These are phyloP conservation scores for Herpetospermum pedunculosum DNA, from an alignment of 306 rosid genomes.

Conservation along the genomic window DNA sequence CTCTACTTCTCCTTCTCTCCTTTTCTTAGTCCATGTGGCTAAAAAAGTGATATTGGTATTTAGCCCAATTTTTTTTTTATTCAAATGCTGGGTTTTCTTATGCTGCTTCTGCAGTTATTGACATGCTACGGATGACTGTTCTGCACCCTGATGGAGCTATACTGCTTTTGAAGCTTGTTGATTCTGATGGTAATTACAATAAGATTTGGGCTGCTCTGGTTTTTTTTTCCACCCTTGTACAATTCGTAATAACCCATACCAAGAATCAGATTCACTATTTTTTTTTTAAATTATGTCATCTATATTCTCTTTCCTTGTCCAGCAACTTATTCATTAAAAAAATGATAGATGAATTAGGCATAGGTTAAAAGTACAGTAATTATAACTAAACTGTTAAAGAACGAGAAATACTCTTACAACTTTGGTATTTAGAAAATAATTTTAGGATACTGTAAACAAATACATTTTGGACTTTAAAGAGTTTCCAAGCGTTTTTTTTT, in stretches of 20 bases:
- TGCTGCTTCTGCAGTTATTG: constrained; percentile 48
- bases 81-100: neutral
- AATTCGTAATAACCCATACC: neutral
- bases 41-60: neutral
- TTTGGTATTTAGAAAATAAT: neutral
- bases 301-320: neutral
- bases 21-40: neutral
- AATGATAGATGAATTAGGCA: neutral
- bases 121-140: constrained; percentile 54
- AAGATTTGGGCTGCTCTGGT: constrained; percentile 1
- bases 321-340: neutral
- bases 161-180: constrained; percentile 40
- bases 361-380: neutral
- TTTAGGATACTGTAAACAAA: neutral
- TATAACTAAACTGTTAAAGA: neutral
- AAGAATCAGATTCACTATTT: neutral
- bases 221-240: neutral
- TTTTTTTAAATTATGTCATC: neutral
- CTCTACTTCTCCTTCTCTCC: neutral
- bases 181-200: constrained; percentile 52
- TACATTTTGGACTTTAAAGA: neutral
- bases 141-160: constrained; percentile 85
- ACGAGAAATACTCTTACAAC: neutral
- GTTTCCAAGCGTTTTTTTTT: neutral
- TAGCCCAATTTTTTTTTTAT: neutral